These are phyloP conservation scores for Eucalyptus grandis DNA, from an alignment of 345 rosid genomes.

Conservation along the genomic window DNA sequence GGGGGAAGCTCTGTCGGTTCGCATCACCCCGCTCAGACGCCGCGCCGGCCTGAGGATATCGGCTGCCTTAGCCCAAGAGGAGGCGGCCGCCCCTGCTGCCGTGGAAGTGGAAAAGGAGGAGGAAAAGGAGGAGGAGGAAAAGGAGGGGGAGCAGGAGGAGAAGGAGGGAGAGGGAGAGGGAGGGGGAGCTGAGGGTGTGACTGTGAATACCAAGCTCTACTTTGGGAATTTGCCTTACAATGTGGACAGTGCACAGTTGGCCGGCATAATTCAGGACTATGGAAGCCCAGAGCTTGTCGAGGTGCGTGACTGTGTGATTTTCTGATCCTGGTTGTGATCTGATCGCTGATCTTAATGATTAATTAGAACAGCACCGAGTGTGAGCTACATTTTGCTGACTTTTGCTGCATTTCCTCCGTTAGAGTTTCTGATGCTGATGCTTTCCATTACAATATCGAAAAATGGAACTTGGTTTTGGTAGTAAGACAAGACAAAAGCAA, in stretches of 20 bases:
- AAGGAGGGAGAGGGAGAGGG: not conserved
- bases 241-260: conserved; percentile 88
- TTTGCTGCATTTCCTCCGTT: not conserved
- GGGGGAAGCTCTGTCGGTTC: not conserved
- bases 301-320: conserved; percentile 9
- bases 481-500: not conserved
- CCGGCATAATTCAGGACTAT: conserved; percentile 70
- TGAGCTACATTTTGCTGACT: not conserved
- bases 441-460: not conserved
- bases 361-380: not conserved
- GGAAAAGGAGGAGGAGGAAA: not conserved
- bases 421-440: not conserved
- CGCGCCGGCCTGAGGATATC: conserved; percentile 21
- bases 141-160: not conserved
- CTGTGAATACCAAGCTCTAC: conserved; percentile 67
- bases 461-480: not conserved
- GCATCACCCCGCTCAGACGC: conserved; percentile 4
- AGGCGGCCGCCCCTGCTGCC: conserved; percentile 12
- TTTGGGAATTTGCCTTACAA: conserved; percentile 88
- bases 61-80: conserved; percentile 33
- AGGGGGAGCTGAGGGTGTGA: not conserved
- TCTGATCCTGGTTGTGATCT: not conserved
- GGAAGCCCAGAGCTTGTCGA: conserved; percentile 79
- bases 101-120: conserved; percentile 8
- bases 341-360: not conserved